phyloP scores from a whole-genome alignment of 2,329 filamentous ascomycete genomes.

The Pseudogymnoascus sp. region DNA sequence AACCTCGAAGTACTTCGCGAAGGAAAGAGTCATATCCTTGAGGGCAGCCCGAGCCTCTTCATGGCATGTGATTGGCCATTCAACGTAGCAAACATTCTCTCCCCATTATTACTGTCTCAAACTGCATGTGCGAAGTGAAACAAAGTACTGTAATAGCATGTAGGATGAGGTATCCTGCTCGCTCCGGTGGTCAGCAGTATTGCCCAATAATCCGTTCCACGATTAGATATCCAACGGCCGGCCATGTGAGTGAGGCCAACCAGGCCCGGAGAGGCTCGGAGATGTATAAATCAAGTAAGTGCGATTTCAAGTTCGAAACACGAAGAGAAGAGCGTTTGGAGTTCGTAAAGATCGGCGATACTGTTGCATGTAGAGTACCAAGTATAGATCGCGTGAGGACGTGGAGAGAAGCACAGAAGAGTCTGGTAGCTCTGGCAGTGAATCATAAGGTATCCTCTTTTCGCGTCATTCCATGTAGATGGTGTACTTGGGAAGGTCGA shows the following conservation, averaged over 20 bases:
- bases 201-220: not conserved
- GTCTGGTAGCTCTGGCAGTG: slow-evolving; percentile 1
- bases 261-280: not conserved
- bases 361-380: slow-evolving; percentile 1
- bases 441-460: slow-evolving; percentile 7
- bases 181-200: not conserved
- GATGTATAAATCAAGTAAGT: slow-evolving; percentile 6
- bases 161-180: slow-evolving; percentile 2
- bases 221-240: slow-evolving; percentile 1
- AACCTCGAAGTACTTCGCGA: not conserved
- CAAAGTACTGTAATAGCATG: not conserved
- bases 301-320: slow-evolving; percentile 6
- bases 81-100: slow-evolving; percentile 4
- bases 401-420: slow-evolving; percentile 5
- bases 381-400: slow-evolving; percentile 1
- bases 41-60: not conserved
- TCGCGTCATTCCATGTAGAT: not conserved
- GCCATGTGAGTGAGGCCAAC: slow-evolving; percentile 2
- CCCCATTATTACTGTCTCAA: slow-evolving; percentile 5
- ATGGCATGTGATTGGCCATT: not conserved
- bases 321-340: not conserved
- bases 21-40: slow-evolving; percentile 5
- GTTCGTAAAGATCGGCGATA: slow-evolving; percentile 2
- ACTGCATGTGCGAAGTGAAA: slow-evolving; percentile 1
- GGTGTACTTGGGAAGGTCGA: not conserved